A percentile compares a stretch with the other conserved stretches of the same genome.
phyloP scores from a whole-genome alignment of 2,329 filamentous ascomycete genomes.

The Aureobasidium mangrovei region DNA sequence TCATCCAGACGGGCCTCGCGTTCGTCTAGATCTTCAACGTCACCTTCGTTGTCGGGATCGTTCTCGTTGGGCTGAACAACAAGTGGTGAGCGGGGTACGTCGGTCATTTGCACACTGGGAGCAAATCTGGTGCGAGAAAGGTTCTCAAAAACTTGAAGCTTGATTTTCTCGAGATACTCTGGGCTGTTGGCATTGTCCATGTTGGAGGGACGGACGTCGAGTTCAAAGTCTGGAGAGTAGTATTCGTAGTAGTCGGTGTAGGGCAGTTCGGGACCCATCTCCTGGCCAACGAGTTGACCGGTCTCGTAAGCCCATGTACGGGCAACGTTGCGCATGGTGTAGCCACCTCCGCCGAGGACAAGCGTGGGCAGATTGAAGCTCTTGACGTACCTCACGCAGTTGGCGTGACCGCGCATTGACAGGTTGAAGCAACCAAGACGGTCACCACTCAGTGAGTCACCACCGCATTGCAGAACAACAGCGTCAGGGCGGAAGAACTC shows the following conservation, averaged over 20 bases:
- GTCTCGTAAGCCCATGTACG: slow-evolving; percentile 59
- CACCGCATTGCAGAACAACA: slow-evolving; percentile 60
- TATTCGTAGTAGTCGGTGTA: slow-evolving; percentile 96
- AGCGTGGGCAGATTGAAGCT: slow-evolving; percentile 57
- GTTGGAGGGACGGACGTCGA: slow-evolving; percentile 60
- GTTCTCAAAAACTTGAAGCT: slow-evolving; percentile 56
- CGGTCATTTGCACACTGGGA: slow-evolving; percentile 56
- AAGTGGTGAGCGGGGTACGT: slow-evolving; percentile 50
- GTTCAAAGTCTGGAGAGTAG: slow-evolving; percentile 60
- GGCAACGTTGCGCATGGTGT: slow-evolving; percentile 58
- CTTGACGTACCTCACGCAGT: slow-evolving; percentile 62
- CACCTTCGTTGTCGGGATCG: slow-evolving; percentile 27
- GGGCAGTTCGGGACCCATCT: slow-evolving; percentile 73
- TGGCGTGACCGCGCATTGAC: slow-evolving; percentile 61
- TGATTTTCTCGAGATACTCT: slow-evolving; percentile 62
- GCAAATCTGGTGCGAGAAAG: slow-evolving; percentile 51
- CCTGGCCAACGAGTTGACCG: slow-evolving; percentile 73
- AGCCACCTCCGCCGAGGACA: slow-evolving; percentile 58
- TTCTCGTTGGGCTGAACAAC: slow-evolving; percentile 16
- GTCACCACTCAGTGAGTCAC: slow-evolving; percentile 59
- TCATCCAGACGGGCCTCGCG: slow-evolving; percentile 58
- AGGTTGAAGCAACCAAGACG: slow-evolving; percentile 61
- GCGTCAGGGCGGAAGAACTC: slow-evolving; percentile 59
- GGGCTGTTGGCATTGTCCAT: slow-evolving; percentile 64
- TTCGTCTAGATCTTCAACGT: slow-evolving; percentile 52